Conservation (phyloP, 768 basidiomycete species). For the Plicaturopsis crispa region DNA sequence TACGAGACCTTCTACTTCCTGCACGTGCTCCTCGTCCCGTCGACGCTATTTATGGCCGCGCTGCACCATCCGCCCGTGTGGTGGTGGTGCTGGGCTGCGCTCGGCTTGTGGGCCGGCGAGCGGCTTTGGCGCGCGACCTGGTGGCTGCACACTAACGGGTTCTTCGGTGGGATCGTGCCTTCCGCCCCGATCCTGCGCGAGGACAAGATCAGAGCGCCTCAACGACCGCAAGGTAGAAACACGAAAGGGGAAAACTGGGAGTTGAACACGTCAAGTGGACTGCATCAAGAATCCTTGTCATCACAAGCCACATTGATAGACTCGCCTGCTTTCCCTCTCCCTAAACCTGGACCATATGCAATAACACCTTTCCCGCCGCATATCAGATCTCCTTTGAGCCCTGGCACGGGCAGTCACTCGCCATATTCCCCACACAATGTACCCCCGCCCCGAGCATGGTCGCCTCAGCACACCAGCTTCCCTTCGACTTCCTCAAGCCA, state of each 20-base stretch:
- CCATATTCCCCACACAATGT: not conserved
- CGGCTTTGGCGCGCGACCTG: conserved; percentile 46
- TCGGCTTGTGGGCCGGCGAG: conserved; percentile 57
- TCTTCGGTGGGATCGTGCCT: conserved; percentile 23
- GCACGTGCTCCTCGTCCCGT: conserved; percentile 57
- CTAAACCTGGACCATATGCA: not conserved
- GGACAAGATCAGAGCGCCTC: not conserved
- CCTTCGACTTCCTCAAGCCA: conserved; percentile 2
- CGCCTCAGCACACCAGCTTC: not conserved
- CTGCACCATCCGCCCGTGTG: conserved; percentile 61
- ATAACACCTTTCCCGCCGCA: not conserved
- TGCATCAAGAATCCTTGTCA: conserved; percentile 1
- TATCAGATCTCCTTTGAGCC: not conserved
- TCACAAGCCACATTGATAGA: not conserved
- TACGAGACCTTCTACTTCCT: conserved; percentile 62
- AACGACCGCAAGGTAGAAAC: not conserved
- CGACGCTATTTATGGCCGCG: conserved; percentile 52
- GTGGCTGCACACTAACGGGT: conserved; percentile 55
- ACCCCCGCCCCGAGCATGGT: too few species aligned
- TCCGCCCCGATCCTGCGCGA: not conserved
- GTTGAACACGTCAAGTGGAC: conserved; percentile 15
- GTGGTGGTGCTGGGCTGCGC: conserved; percentile 64
- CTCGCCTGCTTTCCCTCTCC: not conserved
- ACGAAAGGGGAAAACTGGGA: conserved; percentile 15
- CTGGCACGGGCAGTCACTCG: not conserved